Conservation (phyloP, 2,329 filamentous ascomycete species). For the Ilyonectria robusta region DNA sequence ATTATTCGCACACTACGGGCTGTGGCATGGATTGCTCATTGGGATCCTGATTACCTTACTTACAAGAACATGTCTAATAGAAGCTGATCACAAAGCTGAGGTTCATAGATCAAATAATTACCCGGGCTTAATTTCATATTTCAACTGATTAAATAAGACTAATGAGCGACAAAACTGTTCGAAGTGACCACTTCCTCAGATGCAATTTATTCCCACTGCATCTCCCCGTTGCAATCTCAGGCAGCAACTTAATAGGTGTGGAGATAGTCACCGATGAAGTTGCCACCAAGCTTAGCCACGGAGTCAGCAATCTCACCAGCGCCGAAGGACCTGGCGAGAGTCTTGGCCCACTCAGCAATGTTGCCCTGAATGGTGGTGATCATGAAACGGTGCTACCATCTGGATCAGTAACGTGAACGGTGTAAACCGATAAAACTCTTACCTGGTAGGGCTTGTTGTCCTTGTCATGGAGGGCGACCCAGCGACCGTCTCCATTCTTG, state of each 20-base stretch:
- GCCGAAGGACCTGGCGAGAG: conserved; percentile 25
- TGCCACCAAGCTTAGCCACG: conserved; percentile 25
- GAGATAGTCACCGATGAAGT: conserved; percentile 36
- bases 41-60: too few relatives aligned
- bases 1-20: too few relatives aligned
- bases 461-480: conserved; percentile 37
- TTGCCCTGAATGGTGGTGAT: conserved; percentile 26
- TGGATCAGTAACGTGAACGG: not conserved
- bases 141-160: too few relatives aligned
- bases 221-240: not conserved
- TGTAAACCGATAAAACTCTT: rapidly evolving
- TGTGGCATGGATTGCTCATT: too few relatives aligned
- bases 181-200: too few relatives aligned
- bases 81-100: too few relatives aligned
- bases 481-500: conserved; percentile 29
- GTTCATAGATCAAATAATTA: too few relatives aligned
- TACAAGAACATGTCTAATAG: too few relatives aligned
- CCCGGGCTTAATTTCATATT: too few relatives aligned
- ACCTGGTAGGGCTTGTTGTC: conserved; percentile 39
- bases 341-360: conserved; percentile 19
- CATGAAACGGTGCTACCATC: conserved; percentile 35
- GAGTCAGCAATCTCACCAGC: conserved; percentile 32
- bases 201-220: too few relatives aligned
- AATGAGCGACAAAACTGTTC: too few relatives aligned
- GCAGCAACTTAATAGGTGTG: conserved; percentile 24